phyloP scores from a whole-genome alignment of 1,139 yeast species.

The Pichia sp. region DNA sequence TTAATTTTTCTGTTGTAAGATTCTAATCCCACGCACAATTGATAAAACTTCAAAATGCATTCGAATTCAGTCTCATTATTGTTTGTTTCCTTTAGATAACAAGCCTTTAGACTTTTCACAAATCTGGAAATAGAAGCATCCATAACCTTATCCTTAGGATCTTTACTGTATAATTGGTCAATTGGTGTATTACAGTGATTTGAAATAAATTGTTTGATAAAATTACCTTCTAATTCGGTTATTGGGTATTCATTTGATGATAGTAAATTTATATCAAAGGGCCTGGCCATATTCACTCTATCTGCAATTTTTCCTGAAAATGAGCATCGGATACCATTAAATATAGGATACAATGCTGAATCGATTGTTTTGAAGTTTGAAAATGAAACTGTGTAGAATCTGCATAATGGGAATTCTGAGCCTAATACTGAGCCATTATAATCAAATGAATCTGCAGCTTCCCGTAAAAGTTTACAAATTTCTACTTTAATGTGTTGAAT shows the following conservation, averaged over 20 bases:
- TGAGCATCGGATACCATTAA: not conserved
- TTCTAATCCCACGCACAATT: not conserved
- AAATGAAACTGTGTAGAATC: not conserved
- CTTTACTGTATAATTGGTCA: constrained; percentile 1
- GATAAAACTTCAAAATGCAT: not conserved
- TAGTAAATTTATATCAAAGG: no score
- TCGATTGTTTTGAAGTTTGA: not conserved
- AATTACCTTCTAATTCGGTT: not conserved
- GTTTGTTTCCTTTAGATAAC: not conserved
- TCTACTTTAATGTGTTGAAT: not conserved
- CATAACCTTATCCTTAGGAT: not conserved
- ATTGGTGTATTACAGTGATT: not conserved
- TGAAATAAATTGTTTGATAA: not conserved
- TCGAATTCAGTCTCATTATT: not conserved
- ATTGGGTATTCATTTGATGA: not conserved
- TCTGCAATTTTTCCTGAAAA: not conserved
- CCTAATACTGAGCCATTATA: not conserved
- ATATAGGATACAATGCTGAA: not conserved
- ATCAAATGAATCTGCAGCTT: not conserved
- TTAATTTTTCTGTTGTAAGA: not conserved
- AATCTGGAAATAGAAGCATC: not conserved
- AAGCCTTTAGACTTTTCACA: constrained; percentile 1
- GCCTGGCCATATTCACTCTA: not conserved
- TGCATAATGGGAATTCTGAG: not conserved
- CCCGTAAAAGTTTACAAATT: not conserved